Evolutionary conservation across 805 yeast species (phyloP).

Genomic region (Grigorovia yakushimaensis): DNA sequence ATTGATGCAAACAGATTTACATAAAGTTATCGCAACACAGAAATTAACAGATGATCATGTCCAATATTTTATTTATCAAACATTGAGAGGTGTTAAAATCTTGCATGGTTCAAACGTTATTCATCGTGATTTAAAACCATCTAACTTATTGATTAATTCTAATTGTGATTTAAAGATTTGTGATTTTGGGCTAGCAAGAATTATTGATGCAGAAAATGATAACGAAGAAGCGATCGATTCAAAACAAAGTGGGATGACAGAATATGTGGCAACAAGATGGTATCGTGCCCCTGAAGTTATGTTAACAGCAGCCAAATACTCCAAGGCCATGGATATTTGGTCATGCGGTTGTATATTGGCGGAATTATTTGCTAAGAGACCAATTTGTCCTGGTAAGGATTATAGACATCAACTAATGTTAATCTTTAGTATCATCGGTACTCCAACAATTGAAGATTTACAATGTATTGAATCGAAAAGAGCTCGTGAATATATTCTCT

Average conservation of each 20-base stretch:
- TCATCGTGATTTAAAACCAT: conserved; percentile 88
- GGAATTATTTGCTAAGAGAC: conserved; percentile 76
- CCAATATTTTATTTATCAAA: conserved; percentile 88
- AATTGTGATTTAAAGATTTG: conserved; percentile 91
- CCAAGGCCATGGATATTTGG: conserved; percentile 95
- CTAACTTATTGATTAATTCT: conserved; percentile 74
- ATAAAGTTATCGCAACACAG: conserved; percentile 74
- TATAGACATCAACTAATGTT: conserved; percentile 84
- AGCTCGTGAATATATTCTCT: conserved; percentile 79
- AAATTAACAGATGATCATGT: conserved; percentile 83
- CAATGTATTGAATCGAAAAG: conserved; percentile 64
- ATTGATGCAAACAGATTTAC: conserved; percentile 80
- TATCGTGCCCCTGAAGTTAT: conserved; percentile 96
- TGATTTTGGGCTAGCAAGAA: conserved; percentile 82
- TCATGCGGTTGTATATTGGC: conserved; percentile 94
- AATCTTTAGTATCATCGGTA: conserved; percentile 77
- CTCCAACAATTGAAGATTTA: conserved; percentile 76
- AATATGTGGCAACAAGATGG: conserved; percentile 97
- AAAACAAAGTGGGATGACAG: conserved; percentile 54
- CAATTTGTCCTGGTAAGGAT: conserved; percentile 89
- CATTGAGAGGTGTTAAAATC: conserved; percentile 80
- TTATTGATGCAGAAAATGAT: conserved; percentile 21
- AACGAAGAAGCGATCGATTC: conserved; percentile 21
- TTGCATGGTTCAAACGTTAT: conserved; percentile 90
- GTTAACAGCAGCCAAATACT: conserved; percentile 87